Evolutionary conservation across 1,284 basidiomycete genomes (phyloP), one percentile per base, ranked within the genome.

Genomic region (Tylopilus microsporus): DNA sequence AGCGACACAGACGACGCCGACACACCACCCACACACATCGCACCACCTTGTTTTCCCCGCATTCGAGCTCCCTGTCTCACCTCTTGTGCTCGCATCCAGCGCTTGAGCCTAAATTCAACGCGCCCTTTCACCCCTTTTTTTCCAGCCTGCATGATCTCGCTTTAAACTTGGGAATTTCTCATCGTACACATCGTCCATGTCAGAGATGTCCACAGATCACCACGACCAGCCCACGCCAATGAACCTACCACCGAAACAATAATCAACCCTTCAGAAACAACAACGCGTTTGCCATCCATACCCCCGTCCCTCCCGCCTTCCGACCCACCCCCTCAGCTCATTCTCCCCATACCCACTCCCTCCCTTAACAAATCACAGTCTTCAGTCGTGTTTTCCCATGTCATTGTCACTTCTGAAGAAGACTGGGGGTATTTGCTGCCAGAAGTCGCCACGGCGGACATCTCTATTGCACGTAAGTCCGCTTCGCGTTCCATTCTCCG

Each of bases 391-490:
- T 73, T 79, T 53, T 75, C 77, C 6, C 79, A 80, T 47, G 58
- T 71, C 1, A 56, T 65, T 45, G 49, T 68, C 49, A 55, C 72
- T 12, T 61, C 71, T 16, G 69, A 72, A 18, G 63, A 63, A 6
- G 59, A 67, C 25, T 73, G 67, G 71, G 47, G 60, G 4, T 55
- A 62, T 25, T 67, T 82, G 12, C 75, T 77, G 1, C 70, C 77
- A 15, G 83, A 86, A 60, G 74, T 86, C 30, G 77, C 78, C 32
- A 70, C 74, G n/a, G 83, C 82, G 13, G 84, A 85, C 63, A 77
- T 87, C 46, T 80, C 76, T 34, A 76, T 87, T 59, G 82, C 85
- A 55, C 76, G 85, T 87, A 66, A 74, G 85, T 82, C 45, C 49
- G 6, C 50, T 39, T 13, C 62, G 41, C 62, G 62, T 62, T 32